phyloP scores from a whole-genome alignment of 2,329 filamentous ascomycete species.

The Acarospora socialis region DNA sequence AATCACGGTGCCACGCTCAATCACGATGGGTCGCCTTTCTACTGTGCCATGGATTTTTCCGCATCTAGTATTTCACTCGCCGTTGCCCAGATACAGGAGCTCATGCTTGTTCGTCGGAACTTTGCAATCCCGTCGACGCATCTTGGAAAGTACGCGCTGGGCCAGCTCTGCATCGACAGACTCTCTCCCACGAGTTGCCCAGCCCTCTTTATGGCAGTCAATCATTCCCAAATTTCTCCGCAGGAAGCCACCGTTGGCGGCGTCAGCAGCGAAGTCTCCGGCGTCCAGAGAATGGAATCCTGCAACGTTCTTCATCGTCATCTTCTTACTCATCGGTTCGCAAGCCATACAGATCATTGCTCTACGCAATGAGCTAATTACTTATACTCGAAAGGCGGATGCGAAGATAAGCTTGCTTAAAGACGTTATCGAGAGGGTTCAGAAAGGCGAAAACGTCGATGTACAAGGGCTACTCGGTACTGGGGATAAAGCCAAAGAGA shows the following conservation, averaged over 20 bases:
- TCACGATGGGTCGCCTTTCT: too few relatives aligned
- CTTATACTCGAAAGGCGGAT: slow-evolving; percentile 62
- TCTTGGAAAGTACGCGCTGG: background rate
- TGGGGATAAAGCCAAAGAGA: slow-evolving; percentile 58
- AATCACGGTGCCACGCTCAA: too few relatives aligned
- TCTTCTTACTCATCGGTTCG: slow-evolving; percentile 78
- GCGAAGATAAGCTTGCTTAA: slow-evolving; percentile 61
- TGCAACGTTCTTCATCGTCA: slow-evolving; percentile 66
- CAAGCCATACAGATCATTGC: slow-evolving; percentile 90
- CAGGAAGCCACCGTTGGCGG: too few relatives aligned
- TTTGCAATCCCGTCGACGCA: too few relatives aligned
- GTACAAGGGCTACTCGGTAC: slow-evolving; percentile 71
- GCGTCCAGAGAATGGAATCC: slow-evolving; percentile 58
- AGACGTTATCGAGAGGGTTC: slow-evolving; percentile 41
- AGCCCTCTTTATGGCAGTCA: slow-evolving; percentile 53
- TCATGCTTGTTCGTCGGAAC: too few relatives aligned
- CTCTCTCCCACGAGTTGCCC: slow-evolving; percentile 35
- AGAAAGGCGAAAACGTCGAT: slow-evolving; percentile 51
- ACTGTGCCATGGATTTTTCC: too few relatives aligned
- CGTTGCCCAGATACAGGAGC: too few relatives aligned
- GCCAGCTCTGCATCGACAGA: slow-evolving; percentile 4
- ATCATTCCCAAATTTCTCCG: slow-evolving; percentile 48
- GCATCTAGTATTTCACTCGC: too few relatives aligned
- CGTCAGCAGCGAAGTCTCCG: slow-evolving; percentile 21
- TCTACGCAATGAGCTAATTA: slow-evolving; percentile 58